phyloP scores from a whole-genome alignment of 768 basidiomycete species.

The Boletus subparvulus region DNA sequence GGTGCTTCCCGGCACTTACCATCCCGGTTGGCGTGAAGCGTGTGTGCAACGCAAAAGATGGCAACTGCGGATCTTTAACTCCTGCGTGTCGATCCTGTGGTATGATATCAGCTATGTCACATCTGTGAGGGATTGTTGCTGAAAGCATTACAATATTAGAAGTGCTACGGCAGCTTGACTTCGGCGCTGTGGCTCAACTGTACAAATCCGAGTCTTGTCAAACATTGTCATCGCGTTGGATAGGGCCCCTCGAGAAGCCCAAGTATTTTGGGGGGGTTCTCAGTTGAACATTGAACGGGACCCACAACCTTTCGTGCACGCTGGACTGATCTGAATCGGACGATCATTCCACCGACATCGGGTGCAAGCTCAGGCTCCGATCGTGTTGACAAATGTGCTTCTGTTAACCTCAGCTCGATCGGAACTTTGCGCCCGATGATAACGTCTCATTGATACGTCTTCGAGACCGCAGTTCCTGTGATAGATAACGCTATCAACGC shows the following conservation, averaged over 20 bases:
- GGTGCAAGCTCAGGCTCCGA: too few relatives aligned
- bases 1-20: background rate
- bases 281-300: background rate
- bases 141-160: too few relatives aligned
- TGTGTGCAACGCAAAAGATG: background rate
- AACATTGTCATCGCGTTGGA: background rate
- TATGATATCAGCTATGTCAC: background rate
- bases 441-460: background rate
- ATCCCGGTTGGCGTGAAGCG: background rate
- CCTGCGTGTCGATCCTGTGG: background rate
- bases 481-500: background rate
- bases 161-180: background rate
- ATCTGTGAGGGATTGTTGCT: background rate
- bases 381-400: background rate
- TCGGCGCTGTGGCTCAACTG: too few relatives aligned
- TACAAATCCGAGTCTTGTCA: background rate
- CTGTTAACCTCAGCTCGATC: background rate
- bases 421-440: background rate
- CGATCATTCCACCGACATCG: background rate
- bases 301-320: background rate
- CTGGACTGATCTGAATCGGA: background rate
- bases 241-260: background rate
- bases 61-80: background rate
- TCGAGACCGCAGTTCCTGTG: background rate
- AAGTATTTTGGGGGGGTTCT: background rate